Evolutionary conservation across 2,329 filamentous ascomycete genomes (phyloP), one percentile per base, ranked within the genome.

Genomic region (Penicillium brasilianum): DNA sequence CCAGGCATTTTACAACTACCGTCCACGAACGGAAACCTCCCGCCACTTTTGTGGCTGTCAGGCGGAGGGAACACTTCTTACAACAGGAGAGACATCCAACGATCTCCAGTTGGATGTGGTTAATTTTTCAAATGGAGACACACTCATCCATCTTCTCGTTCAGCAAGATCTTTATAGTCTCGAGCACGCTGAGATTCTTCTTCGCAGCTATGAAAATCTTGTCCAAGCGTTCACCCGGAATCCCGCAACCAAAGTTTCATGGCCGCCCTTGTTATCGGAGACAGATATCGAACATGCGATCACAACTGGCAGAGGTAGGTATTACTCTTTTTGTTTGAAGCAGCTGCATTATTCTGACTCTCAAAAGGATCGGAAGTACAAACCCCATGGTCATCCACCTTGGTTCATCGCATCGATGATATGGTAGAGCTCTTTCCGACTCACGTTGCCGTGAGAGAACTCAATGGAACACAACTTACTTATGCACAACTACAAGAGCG

Each of bases 1-100:
- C 72, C 84, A 87, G 66, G 76, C 71, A 0, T 77, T 80, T 20
- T 64, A 84, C 41, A 77, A 85, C 68, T 85, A 84, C 65, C 74
- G 80, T 6, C 75, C 75, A 32, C 71, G 70, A 0, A 59, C 65
- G 3, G 63, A 72, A 3, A 71, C 76, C 49, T 72, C 70, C 46
- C 61, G 72, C 52, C 71, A 36, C 20, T 66, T 69, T 30, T 67
- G 67, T 28, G 64, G 65, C 7, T 63, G 59, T 22, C 10, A 52
- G 13, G 58, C 66, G 2, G 46, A 68, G 8, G 65, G 63, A 2
- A 55, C 61, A 8, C 44, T 64, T 7, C 56, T 64, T n/a, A 49
- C 62, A 1, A 57, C 34, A n/a, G 72, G 71, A 13, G 60, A 62
- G 7, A 72, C 69, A 2, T 65, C 69, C 7, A 77, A 73, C 48